Conservation (phyloP, 1,284 basidiomycete species). For the Heterobasidion parviporum region DNA sequence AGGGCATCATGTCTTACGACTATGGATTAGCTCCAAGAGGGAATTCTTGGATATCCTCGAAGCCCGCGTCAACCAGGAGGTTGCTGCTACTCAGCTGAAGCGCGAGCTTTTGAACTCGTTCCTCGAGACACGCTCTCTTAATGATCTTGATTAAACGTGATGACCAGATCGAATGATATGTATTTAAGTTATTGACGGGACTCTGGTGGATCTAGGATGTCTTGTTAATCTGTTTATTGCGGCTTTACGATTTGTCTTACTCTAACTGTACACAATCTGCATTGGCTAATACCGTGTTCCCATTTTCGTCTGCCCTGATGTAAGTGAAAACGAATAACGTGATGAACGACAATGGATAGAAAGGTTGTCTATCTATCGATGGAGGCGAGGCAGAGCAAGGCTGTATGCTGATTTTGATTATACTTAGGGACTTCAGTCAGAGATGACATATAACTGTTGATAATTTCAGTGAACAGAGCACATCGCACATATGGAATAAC, state of each 20-base stretch:
- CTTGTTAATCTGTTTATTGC: background rate
- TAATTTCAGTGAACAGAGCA: too few relatives aligned
- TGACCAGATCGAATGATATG: background rate
- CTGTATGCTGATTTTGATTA: too few relatives aligned
- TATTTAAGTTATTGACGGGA: background rate
- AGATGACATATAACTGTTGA: too few relatives aligned
- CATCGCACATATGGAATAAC: too few relatives aligned
- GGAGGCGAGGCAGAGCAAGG: too few relatives aligned
- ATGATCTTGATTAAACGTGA: constrained; percentile 1
- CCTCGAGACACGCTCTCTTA: background rate
- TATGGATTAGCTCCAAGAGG: background rate
- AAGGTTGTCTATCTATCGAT: too few relatives aligned
- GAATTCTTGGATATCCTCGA: background rate
- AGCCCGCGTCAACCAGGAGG: background rate
- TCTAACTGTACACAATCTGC: background rate
- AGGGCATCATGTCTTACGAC: too few relatives aligned
- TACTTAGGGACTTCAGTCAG: too few relatives aligned
- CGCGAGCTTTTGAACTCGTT: background rate
- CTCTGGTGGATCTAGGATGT: background rate
- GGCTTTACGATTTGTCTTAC: background rate
- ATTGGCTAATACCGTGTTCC: background rate
- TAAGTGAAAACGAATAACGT: background rate
- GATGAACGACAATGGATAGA: background rate
- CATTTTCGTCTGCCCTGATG: background rate
- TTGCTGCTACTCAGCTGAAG: background rate